Evolutionary conservation across 192 early-diverging fungal species (phyloP).

Genomic region (Dimargaris verticillata): DNA sequence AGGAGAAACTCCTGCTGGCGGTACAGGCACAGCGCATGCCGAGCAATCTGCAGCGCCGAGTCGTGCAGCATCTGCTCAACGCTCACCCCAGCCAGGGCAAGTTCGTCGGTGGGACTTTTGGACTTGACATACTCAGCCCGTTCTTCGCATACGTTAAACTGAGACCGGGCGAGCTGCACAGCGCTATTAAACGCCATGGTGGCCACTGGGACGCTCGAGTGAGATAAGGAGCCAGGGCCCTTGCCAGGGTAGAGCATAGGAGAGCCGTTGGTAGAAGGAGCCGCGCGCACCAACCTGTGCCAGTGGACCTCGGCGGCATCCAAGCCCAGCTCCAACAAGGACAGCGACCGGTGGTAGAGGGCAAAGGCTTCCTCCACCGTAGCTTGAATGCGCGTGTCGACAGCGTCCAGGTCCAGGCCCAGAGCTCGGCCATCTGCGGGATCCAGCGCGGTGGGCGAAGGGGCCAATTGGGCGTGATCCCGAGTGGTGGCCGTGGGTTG

Average conservation of each 20-base stretch:
- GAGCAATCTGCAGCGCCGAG: constrained; percentile 45
- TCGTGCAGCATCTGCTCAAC: constrained; percentile 61
- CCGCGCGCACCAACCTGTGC: constrained; percentile 27
- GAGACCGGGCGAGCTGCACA: constrained; percentile 79
- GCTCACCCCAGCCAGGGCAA: constrained; percentile 30
- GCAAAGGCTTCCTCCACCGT: constrained; percentile 50
- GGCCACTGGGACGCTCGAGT: constrained; percentile 9
- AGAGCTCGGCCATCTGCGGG: background rate
- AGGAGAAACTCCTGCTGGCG: constrained; percentile 45
- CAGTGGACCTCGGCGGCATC: constrained; percentile 36
- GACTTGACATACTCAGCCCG: constrained; percentile 47
- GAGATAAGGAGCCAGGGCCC: background rate
- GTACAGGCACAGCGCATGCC: constrained; percentile 19
- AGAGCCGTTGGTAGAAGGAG: constrained; percentile 14
- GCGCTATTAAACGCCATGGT: constrained; percentile 33
- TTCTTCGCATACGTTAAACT: constrained; percentile 83
- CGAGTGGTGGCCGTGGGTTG: background rate
- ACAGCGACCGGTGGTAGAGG: constrained; percentile 48
- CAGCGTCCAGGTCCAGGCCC: background rate
- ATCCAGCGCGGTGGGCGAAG: background rate
- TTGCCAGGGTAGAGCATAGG: constrained; percentile 21
- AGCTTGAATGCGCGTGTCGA: background rate
- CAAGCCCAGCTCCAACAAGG: constrained; percentile 41
- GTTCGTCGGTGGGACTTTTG: constrained; percentile 33
- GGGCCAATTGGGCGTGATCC: background rate